Evolutionary conservation across 768 basidiomycete genomes (phyloP).

Genomic region (Lactifluus echinatus): DNA sequence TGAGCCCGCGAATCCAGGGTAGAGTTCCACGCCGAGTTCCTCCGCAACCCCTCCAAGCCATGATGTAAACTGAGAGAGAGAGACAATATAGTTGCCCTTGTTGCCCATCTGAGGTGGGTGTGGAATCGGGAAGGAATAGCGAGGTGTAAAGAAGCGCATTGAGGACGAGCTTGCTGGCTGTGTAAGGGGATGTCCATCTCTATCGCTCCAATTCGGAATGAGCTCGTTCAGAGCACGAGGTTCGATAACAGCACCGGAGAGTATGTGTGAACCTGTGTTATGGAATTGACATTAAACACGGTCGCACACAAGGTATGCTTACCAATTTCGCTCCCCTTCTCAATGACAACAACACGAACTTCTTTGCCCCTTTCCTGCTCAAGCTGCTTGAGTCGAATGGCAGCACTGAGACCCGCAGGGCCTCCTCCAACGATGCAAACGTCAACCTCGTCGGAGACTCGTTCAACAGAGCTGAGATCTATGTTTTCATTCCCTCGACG

Average conservation of each 20-base stretch:
- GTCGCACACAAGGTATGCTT: constrained; percentile 26
- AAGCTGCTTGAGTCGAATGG: constrained; percentile 90
- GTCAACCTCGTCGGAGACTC: constrained; percentile 87
- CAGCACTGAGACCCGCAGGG: constrained; percentile 93
- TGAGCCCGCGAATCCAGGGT: constrained; percentile 94
- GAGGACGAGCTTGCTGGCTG: constrained; percentile 67
- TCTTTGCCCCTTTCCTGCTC: constrained; percentile 72
- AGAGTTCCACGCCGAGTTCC: constrained; percentile 83
- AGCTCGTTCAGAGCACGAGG: constrained; percentile 87
- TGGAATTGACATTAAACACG: not conserved
- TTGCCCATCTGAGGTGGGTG: constrained; percentile 98
- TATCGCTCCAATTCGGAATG: constrained; percentile 71
- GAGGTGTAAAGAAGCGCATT: constrained; percentile 81
- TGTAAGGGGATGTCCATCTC: constrained; percentile 64
- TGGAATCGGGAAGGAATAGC: constrained; percentile 67
- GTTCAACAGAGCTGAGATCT: constrained; percentile 59
- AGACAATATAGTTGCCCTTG: constrained; percentile 87
- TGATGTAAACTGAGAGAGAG: constrained; percentile 78
- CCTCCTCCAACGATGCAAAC: constrained; percentile 97
- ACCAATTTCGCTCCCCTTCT: constrained; percentile 94
- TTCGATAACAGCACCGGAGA: constrained; percentile 94
- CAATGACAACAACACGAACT: constrained; percentile 85
- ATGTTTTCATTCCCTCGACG: constrained; percentile 31
- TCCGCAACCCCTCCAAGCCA: constrained; percentile 89
- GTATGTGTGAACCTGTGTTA: constrained; percentile 74